phyloP scores from a whole-genome alignment of 495 filamentous ascomycete species.

The Aspergillus conjunctus region DNA sequence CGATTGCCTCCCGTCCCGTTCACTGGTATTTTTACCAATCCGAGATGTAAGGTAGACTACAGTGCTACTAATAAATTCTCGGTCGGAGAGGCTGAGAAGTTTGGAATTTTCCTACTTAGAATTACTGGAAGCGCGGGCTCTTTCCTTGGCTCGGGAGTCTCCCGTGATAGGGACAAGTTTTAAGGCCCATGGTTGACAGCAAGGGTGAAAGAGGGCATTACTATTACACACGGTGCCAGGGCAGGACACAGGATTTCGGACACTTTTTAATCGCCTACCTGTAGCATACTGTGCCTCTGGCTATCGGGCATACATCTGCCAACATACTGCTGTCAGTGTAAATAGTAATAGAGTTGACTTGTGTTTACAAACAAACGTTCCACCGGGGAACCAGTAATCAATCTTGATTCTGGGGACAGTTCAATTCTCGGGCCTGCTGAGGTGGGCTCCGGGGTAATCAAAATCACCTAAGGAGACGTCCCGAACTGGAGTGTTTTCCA shows the following conservation, averaged over 20 bases:
- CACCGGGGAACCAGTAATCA: too few species aligned
- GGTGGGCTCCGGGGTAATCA: neutral
- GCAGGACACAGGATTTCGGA: neutral
- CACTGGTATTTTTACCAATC: neutral
- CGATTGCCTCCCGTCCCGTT: neutral
- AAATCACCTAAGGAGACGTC: neutral
- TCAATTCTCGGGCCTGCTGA: neutral
- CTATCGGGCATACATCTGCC: neutral
- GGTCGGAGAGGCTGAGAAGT: neutral
- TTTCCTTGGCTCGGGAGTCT: neutral
- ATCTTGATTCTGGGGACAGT: too few species aligned
- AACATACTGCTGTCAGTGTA: neutral
- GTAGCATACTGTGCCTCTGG: neutral
- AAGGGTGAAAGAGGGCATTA: neutral
- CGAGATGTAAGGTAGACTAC: neutral
- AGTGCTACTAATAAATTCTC: neutral
- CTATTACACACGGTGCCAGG: neutral
- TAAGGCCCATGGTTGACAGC: neutral
- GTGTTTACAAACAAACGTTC: neutral
- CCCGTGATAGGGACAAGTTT: constrained; percentile 4
- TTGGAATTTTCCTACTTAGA: neutral
- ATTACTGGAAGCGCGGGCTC: neutral
- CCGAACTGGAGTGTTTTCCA: neutral
- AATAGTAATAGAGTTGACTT: neutral
- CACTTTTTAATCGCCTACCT: neutral